Evolutionary conservation across 768 basidiomycete species (phyloP), one percentile per base, ranked within the genome.

Genomic region (Boletus reticuloceps): DNA sequence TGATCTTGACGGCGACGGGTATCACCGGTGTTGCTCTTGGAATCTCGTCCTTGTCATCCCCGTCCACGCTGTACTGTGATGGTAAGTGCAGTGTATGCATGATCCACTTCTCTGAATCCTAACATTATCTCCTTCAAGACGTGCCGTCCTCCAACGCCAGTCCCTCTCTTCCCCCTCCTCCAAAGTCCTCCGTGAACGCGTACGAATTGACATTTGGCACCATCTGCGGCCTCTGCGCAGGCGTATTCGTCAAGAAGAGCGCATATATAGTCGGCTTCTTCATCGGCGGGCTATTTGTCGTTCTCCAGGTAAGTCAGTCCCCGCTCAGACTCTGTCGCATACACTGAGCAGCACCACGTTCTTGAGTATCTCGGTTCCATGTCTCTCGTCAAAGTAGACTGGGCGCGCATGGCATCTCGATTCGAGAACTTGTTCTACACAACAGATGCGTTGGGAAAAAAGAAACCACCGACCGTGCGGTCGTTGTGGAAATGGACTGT

Each of bases 201-300:
- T 88, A 88, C 65, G 88, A 96, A 61, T 82, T 98, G 27, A 78
- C 85, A 0, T 98, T 98, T 67, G 96, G 96, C 12, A 91, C 93
- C 6, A 85, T 90, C 0, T 82, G 86, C 53, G 96, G 96, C 0
- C 68, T 98, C 40, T 97, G 93, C 64, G 85, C 92, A 0, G 96
- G 96, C 0, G 80, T 98, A 0, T 98, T 98, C 66, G 77, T 96
- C 62, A 98, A 97, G 74, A 98, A 96, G 71, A 95, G 96, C n/a
- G 83, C 87, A 9, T 91, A 87, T 69, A 77, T 82, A 3, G 71
- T 87, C 12, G 96, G 94, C 0, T 94, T 93, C 73, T 67, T 89
- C 41, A 73, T 97, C n/a, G 96, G 96, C 4, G 94, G 93, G 4
- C 75, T 91, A 3, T 98, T 97, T 60, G 88, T 98, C 20, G 72